These are phyloP conservation scores for Hemisphaericaspora xylanilytica DNA, from an alignment of 1,139 yeast genomes.

Conservation along the genomic window DNA sequence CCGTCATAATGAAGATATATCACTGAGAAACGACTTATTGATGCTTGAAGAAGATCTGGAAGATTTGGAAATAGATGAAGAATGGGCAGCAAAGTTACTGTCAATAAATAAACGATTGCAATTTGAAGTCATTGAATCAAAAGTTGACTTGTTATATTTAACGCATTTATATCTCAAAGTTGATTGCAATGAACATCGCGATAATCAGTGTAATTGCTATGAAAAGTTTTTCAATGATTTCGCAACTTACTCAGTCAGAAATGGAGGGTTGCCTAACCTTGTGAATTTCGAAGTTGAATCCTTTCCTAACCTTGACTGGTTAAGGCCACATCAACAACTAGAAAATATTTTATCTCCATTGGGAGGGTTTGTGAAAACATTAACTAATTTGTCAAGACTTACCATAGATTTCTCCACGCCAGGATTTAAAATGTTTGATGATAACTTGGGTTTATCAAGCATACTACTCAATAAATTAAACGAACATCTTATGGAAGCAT, in stretches of 20 bases:
- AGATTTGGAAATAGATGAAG: constrained; percentile 8
- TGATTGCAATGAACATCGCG: constrained; percentile 33
- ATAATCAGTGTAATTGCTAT: constrained; percentile 29
- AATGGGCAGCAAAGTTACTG: constrained; percentile 5
- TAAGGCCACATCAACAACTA: constrained; percentile 37
- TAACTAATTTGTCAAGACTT: constrained; percentile 23
- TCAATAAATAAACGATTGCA: constrained; percentile 21
- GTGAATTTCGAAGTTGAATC: constrained; percentile 31
- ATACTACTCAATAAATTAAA: constrained; percentile 31
- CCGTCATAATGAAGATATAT: constrained; percentile 26
- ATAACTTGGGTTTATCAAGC: constrained; percentile 31
- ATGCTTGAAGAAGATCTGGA: constrained; percentile 7
- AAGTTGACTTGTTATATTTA: constrained; percentile 26
- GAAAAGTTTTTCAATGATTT: constrained; percentile 31
- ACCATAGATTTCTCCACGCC: constrained; percentile 38
- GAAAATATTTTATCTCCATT: constrained; percentile 34
- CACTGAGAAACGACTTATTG: background rate
- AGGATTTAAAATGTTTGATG: constrained; percentile 42
- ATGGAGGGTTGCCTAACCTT: constrained; percentile 34
- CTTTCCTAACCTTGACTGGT: constrained; percentile 39
- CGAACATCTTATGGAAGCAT: constrained; percentile 37
- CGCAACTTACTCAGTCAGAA: constrained; percentile 17
- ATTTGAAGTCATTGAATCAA: constrained; percentile 23
- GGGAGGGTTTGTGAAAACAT: constrained; percentile 29
- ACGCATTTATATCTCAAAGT: constrained; percentile 28